Percentiles rank a stretch among this genome's conserved stretches.
phyloP scores from a whole-genome alignment of 2,329 filamentous ascomycete species.

The Fusarium mexicanum region DNA sequence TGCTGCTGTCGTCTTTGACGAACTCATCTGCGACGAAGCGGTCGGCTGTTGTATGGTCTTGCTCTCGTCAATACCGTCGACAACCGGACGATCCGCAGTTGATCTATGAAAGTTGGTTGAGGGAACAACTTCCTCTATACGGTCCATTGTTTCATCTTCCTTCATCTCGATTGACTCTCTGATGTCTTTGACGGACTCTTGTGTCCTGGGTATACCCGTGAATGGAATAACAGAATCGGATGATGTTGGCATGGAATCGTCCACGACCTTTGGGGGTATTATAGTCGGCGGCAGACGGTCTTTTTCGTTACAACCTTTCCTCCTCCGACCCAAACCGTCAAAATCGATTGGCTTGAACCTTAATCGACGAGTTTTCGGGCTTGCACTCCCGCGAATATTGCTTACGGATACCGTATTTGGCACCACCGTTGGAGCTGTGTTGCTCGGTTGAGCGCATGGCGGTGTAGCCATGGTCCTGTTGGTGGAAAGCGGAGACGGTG shows the following conservation, averaged over 20 bases:
- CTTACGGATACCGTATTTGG: conserved; percentile 26
- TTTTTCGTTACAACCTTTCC: conserved; percentile 10
- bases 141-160: conserved; percentile 2
- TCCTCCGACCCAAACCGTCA: conserved; percentile 31
- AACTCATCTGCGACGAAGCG: not conserved
- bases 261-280: conserved; percentile 27
- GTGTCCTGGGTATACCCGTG: conserved; percentile 35
- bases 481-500: conserved; percentile 29
- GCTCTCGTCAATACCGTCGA: not conserved
- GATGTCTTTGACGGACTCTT: conserved; percentile 28
- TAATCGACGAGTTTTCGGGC: conserved; percentile 33
- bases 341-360: conserved; percentile 35
- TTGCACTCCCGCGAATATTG: not conserved
- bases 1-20: not conserved
- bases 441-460: conserved; percentile 47
- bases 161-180: conserved; percentile 36
- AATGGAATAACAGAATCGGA: conserved; percentile 46
- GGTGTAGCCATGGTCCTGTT: conserved; percentile 40
- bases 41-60: not conserved
- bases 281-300: conserved; percentile 41
- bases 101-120: conserved; percentile 12
- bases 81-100: not conserved
- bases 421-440: conserved; percentile 32
- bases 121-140: conserved; percentile 16
- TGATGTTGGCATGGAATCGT: conserved; percentile 41